phyloP scores from a whole-genome alignment of 2,329 filamentous ascomycete genomes.

The Neofusicoccum umdonicola region DNA sequence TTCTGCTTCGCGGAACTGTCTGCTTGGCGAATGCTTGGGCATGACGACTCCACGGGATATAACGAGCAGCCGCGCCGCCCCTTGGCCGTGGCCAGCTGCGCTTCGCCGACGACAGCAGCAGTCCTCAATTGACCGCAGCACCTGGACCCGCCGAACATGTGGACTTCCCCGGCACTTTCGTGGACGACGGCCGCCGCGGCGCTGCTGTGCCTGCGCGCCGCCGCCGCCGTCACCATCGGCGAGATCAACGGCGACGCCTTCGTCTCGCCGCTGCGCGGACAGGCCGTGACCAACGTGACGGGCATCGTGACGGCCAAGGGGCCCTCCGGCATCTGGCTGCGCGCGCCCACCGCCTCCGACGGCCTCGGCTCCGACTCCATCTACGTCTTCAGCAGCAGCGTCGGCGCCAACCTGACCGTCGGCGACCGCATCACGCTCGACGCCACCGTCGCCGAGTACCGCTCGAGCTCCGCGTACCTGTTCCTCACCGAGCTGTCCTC shows the following conservation, averaged over 20 bases:
- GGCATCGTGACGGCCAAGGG: constrained; percentile 65
- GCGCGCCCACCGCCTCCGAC: constrained; percentile 57
- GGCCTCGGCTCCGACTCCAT: constrained; percentile 61
- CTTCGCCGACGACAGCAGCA: background rate
- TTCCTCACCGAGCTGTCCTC: constrained; percentile 63
- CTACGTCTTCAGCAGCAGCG: constrained; percentile 60
- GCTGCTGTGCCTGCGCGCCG: background rate
- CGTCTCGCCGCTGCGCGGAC: constrained; percentile 59
- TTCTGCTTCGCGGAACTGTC: background rate
- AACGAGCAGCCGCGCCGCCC: background rate
- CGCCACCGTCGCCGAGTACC: constrained; percentile 60
- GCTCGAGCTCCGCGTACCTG: constrained; percentile 56
- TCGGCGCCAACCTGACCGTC: constrained; percentile 53
- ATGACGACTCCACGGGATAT: background rate
- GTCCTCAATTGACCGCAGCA: background rate
- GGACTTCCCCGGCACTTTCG: background rate
- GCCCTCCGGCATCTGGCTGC: constrained; percentile 62
- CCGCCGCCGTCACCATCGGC: constrained; percentile 25
- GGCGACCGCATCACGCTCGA: constrained; percentile 63
- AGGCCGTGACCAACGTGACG: constrained; percentile 57
- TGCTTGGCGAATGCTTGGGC: constrained; percentile 4
- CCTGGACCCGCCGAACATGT: background rate
- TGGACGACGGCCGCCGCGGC: background rate
- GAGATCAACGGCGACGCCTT: constrained; percentile 66
- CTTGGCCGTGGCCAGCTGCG: background rate